These are phyloP conservation scores for Fusarium marasasianum DNA, from an alignment of 2,329 filamentous ascomycete genomes.

Conservation along the genomic window DNA sequence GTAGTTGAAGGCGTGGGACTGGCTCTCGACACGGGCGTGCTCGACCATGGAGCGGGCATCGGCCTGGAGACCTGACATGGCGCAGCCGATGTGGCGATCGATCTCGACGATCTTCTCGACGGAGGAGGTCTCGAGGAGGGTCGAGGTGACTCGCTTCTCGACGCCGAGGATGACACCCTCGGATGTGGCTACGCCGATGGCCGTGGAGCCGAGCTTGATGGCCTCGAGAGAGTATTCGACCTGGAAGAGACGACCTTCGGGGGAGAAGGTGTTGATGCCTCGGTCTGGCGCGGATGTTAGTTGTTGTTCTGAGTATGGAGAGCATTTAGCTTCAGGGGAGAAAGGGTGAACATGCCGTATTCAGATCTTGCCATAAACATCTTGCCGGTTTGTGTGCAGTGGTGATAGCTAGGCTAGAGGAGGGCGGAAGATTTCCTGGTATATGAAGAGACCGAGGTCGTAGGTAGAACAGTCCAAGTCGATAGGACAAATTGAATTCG, in stretches of 20 bases:
- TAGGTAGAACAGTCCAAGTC: neutral
- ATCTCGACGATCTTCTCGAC: constrained; percentile 99
- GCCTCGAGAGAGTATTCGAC: constrained; percentile 99
- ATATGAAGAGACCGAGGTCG: neutral
- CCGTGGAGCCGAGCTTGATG: constrained; percentile 98
- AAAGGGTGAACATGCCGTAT: constrained; percentile 79
- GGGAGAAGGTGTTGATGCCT: constrained; percentile 99
- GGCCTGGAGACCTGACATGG: constrained; percentile 97
- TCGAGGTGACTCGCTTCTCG: constrained; percentile 98
- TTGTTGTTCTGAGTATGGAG: neutral
- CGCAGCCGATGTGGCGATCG: constrained; percentile 97
- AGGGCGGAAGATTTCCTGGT: constrained; percentile 10
- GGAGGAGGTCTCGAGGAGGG: constrained; percentile 94
- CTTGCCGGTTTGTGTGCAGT: constrained; percentile 57
- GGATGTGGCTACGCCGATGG: constrained; percentile 95
- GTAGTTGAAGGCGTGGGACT: constrained; percentile 98
- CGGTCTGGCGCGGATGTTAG: constrained; percentile 71
- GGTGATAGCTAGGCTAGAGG: constrained; percentile 18
- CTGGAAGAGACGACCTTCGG: constrained; percentile 99
- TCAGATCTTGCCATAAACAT: constrained; percentile 99
- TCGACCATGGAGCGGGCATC: constrained; percentile 98
- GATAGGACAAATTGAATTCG: neutral
- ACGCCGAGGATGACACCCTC: constrained; percentile 96
- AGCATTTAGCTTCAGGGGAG: constrained; percentile 20
- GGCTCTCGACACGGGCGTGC: constrained; percentile 96